A percentile compares a stretch with the other conserved stretches of the same genome.
Evolutionary conservation across 768 basidiomycete genomes (phyloP).

Genomic region (Lactarius akahatsu): DNA sequence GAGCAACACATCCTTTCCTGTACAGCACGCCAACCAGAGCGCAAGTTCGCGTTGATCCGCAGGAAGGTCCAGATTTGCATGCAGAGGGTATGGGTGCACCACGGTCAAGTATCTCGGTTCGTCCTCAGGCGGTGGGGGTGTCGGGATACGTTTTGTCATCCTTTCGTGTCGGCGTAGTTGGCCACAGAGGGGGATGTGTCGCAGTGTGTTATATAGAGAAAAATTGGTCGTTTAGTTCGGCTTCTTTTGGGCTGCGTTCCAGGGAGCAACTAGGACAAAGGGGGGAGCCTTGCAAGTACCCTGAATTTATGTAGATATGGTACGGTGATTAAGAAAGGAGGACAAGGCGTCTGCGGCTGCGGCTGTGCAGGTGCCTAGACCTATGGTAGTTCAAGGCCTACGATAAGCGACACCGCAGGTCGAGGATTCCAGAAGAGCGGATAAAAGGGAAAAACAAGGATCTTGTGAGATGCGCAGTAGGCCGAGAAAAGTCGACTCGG

Average conservation of each 20-base stretch:
- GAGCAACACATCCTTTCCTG: constrained; percentile 33
- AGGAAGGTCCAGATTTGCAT: constrained; percentile 43
- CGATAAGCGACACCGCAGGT: too few relatives aligned
- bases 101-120: constrained; percentile 47
- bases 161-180: not conserved
- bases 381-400: too few relatives aligned
- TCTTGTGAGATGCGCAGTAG: not conserved
- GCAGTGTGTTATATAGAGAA: too few relatives aligned
- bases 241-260: too few relatives aligned
- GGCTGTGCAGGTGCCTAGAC: not conserved
- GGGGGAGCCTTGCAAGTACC: not conserved
- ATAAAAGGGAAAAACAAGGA: not conserved
- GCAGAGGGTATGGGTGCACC: constrained; percentile 44
- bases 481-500: not conserved
- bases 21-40: constrained; percentile 45
- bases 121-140: constrained; percentile 45
- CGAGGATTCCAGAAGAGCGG: too few relatives aligned
- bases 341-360: not conserved
- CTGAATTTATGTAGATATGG: not conserved
- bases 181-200: too few relatives aligned
- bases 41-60: constrained; percentile 44
- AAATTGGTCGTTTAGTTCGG: too few relatives aligned
- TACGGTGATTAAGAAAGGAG: not conserved
- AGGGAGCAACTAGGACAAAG: not conserved
- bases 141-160: constrained; percentile 45